Base-by-base conservation (phyloP, 306 rosid genomes). In the Cicer pinnatifidum region DNA sequence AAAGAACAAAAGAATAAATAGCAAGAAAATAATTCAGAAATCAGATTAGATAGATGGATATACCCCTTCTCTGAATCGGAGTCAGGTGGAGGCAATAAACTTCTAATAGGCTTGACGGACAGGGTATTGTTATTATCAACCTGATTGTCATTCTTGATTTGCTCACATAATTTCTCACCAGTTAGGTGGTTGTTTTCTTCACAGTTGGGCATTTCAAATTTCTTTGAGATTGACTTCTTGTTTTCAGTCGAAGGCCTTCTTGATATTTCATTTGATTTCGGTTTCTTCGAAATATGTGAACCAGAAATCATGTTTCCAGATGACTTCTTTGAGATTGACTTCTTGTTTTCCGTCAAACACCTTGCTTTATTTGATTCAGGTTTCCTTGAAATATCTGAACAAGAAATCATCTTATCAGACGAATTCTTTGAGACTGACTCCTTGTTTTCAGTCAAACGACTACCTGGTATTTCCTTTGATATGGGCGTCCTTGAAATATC, bases 1-100 rank as follows among this genome's bases (percentile, higher is more conserved):
- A 11, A 38, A 59, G 11, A 39, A 38, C 19, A 16, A 11, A 38
- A 52, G 8, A 39, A 38, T 1, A 12, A 40, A 57, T 43, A 43
- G 17, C 56, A 67, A 38, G 46, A 47, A 16, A 20, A 50, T 67
- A 19, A 81, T 37, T 59, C 70, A 58, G 35, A 47, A 20, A 33
- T 35, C 12, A 23, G 46, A 52, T 48, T 47, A 81, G 12, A 69
- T 39, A 72, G 11, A 69, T 39, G 69, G 11, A 73, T 33, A 77
- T 75, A 89, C 98, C 96, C 88, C 83, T 69, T 84, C 82, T 89
- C 83, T 38, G 89, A 45, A 66, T 88, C 86, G 50, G 84, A 77
- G 83, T 91, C 92, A 44, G 82, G 76, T 58, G 78, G 67, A 70
- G 84, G 76, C 19, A 45, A 70, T 41, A 46, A 66, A 73, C 76